Evolutionary conservation across 257 asterid species (phyloP).

Genomic region (Plectranthus barbatus): DNA sequence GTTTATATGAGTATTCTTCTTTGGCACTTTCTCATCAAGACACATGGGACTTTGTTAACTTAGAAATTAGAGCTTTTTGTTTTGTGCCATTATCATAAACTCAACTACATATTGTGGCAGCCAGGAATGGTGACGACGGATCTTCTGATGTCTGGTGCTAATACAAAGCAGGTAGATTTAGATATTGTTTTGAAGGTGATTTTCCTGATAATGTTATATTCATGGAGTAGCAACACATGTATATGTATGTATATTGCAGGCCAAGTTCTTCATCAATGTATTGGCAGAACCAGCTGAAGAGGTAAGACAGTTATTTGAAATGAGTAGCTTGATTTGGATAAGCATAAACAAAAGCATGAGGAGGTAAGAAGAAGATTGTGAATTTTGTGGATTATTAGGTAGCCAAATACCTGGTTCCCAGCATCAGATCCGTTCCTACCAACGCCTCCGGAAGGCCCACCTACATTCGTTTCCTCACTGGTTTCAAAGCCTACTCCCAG

Average conservation of each 20-base stretch:
- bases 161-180: slow-evolving; percentile 70
- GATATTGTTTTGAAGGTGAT: background rate
- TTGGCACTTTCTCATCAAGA: too few relatives aligned
- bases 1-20: too few relatives aligned
- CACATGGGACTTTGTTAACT: too few relatives aligned
- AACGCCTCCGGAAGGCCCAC: slow-evolving; percentile 76
- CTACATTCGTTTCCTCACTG: slow-evolving; percentile 89
- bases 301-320: too few relatives aligned
- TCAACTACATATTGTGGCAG: slow-evolving; percentile 29
- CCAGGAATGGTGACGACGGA: slow-evolving; percentile 99
- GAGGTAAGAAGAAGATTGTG: too few relatives aligned
- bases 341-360: too few relatives aligned
- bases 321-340: too few relatives aligned
- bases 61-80: background rate
- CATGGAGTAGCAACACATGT: background rate
- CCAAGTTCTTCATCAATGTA: slow-evolving; percentile 91
- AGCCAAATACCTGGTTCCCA: slow-evolving; percentile 78
- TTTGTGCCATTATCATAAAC: background rate
- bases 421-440: slow-evolving; percentile 62
- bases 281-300: slow-evolving; percentile 96
- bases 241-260: slow-evolving; percentile 52
- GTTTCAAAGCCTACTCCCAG: slow-evolving; percentile 89
- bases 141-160: slow-evolving; percentile 94
- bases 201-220: slow-evolving; percentile 1
- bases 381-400: slow-evolving; percentile 38